Conservation (phyloP, 225 moss, liverwort and hornwort species). For the Antitrichia curtipendula region DNA sequence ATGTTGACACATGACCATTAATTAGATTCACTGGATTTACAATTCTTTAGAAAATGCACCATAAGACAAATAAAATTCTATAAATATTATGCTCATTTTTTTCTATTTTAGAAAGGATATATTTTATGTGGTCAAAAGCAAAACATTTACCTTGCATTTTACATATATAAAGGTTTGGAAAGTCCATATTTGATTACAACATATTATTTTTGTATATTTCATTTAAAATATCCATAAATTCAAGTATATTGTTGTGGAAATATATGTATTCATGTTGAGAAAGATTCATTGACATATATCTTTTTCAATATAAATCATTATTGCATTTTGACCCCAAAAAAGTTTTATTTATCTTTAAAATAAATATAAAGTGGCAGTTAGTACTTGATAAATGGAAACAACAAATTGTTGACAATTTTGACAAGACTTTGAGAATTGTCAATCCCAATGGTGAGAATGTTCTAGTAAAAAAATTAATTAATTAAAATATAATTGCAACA, state of each 20-base stretch:
- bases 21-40: neutral
- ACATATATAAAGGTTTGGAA: rapidly evolving
- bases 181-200: rapidly evolving
- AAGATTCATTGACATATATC: neutral
- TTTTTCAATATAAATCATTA: neutral
- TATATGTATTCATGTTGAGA: neutral
- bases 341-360: no score
- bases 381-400: no score
- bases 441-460: no score
- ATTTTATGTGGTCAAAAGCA: neutral
- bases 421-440: no score
- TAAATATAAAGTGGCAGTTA: no score
- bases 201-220: neutral
- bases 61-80: neutral
- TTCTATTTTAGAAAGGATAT: neutral
- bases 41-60: neutral
- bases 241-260: neutral
- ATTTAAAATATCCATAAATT: neutral
- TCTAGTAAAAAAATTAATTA: no score
- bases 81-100: no score
- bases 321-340: neutral
- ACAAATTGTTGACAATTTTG: no score
- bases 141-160: neutral
- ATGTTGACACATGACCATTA: neutral
- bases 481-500: no score